Base-by-base conservation (phyloP, 2,329 filamentous ascomycete species). In the Colletotrichum agaves region DNA sequence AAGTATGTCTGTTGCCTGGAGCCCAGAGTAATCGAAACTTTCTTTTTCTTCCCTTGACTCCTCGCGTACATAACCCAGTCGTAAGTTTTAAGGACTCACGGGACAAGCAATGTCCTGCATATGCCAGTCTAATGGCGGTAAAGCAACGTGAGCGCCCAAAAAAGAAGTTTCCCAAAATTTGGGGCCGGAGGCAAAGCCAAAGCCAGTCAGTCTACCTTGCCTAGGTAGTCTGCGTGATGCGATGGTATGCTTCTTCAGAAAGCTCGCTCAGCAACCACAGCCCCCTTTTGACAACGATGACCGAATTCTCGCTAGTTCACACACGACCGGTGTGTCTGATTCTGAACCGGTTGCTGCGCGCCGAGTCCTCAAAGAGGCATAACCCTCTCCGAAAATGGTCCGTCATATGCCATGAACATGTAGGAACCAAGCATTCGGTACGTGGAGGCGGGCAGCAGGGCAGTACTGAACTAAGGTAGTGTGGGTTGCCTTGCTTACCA, bases 361-460 rank as follows among this genome's bases (percentile, higher is more conserved):
- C 33, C 27, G 49, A 31, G 41, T 23, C 60, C 64, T 58, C n/a
- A 17, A 67, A 67, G 47, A 41, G 60, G 64, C 37, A 63, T 37
- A 33, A 19, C 37, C 49, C 53, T 52, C 37, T 15, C 61, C 60
- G 35, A 39, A 53, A 47, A 33, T n/a, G 59, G 63, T 33, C 43
- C 39, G 23, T 62, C 63, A 44, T 63, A 43, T 56, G 37, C 19
- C n/a, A 57, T 27, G 11, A 31, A 50, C n/a, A 57, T 19, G 15
- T 31, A 50, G 21, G 39, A 27, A 41, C 31, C 57, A 39, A 50
- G 31, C 27, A 46, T 47, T 39, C 13, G 49, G 37, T 31, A 53
- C 53, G 53, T 53, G 61, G 53, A 64, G 64, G 64, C 53, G 59
- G 61, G 63, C 59, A 35, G 60, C 13, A 63, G 58, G 39, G 49